A percentile compares a stretch with the other conserved stretches of the same genome.
Conservation (phyloP, 371 early-diverging fungal species). For the Capniomyces stellatus region DNA sequence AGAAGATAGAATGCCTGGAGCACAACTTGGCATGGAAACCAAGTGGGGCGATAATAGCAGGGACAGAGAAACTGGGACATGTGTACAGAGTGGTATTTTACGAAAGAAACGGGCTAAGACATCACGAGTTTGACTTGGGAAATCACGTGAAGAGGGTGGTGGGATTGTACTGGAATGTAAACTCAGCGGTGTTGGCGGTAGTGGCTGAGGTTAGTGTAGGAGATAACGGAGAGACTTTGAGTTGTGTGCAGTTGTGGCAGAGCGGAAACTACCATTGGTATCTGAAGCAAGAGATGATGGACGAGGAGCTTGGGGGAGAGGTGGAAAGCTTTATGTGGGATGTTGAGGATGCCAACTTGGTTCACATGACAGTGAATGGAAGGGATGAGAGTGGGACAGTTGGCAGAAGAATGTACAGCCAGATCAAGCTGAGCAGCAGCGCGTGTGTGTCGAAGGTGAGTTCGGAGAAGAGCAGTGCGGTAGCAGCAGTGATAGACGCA, state of each 20-base stretch:
- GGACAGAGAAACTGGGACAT: constrained; percentile 60
- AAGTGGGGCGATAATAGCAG: constrained; percentile 71
- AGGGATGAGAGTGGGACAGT: too few species aligned
- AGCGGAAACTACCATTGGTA: constrained; percentile 92
- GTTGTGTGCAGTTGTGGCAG: constrained; percentile 70
- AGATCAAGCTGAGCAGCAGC: constrained; percentile 6
- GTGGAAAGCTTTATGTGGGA: constrained; percentile 20
- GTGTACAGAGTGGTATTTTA: constrained; percentile 80
- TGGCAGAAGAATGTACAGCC: background rate
- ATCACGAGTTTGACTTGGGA: constrained; percentile 78
- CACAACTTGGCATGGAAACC: constrained; percentile 78
- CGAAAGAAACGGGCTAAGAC: constrained; percentile 85
- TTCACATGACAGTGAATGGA: constrained; percentile 6
- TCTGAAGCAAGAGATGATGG: constrained; percentile 55
- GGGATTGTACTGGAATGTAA: constrained; percentile 69
- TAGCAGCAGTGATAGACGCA: constrained; percentile 18
- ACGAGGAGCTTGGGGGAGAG: background rate
- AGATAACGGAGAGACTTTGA: constrained; percentile 2
- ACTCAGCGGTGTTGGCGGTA: constrained; percentile 70
- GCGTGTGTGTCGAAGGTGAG: constrained; percentile 11
- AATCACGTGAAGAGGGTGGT: constrained; percentile 10
- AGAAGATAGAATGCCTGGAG: constrained; percentile 62
- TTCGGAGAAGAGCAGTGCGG: constrained; percentile 6
- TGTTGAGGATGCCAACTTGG: constrained; percentile 12
- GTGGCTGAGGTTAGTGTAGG: constrained; percentile 23